These are phyloP conservation scores for Fusarium euwallaceae DNA, from an alignment of 2,329 filamentous ascomycete genomes.

Conservation along the genomic window DNA sequence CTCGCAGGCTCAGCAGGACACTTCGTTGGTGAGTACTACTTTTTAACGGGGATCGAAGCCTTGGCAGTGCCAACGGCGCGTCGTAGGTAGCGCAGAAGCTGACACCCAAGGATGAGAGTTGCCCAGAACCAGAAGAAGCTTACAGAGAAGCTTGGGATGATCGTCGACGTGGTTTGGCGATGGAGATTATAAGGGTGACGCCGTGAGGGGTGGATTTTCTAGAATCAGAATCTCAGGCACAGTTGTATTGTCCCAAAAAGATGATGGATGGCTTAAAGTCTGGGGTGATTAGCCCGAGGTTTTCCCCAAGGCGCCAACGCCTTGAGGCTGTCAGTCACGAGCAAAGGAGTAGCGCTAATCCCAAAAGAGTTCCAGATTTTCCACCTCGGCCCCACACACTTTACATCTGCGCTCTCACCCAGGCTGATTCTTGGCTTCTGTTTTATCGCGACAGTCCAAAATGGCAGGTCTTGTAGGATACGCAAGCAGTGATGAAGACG, in stretches of 20 bases:
- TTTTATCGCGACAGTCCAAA: conserved; percentile 32
- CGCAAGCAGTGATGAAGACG: conserved; percentile 66
- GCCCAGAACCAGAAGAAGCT: background rate
- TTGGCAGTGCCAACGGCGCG: conserved; percentile 36
- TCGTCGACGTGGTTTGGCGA: conserved; percentile 7
- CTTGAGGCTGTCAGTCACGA: conserved; percentile 1
- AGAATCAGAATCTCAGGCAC: conserved; percentile 21
- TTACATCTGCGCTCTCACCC: conserved; percentile 11
- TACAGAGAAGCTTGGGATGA: conserved; percentile 8
- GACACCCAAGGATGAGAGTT: background rate
- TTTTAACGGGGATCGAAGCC: conserved; percentile 44
- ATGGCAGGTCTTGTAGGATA: conserved; percentile 64
- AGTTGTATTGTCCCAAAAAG: conserved; percentile 17
- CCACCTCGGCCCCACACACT: conserved; percentile 26
- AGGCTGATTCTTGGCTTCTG: background rate
- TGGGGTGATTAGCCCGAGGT: conserved; percentile 30
- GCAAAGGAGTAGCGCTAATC: conserved; percentile 36
- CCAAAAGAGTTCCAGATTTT: conserved; percentile 21
- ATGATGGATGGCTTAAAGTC: conserved; percentile 28
- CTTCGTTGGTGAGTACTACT: conserved; percentile 57
- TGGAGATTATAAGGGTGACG: conserved; percentile 26
- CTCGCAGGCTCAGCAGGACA: conserved; percentile 58
- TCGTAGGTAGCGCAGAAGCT: conserved; percentile 22
- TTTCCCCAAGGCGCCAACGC: conserved; percentile 19
- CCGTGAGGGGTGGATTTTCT: conserved; percentile 7